Evolutionary conservation across 306 rosid genomes (phyloP), one percentile per base, ranked within the genome.

Genomic region (Dicorynia guianensis): DNA sequence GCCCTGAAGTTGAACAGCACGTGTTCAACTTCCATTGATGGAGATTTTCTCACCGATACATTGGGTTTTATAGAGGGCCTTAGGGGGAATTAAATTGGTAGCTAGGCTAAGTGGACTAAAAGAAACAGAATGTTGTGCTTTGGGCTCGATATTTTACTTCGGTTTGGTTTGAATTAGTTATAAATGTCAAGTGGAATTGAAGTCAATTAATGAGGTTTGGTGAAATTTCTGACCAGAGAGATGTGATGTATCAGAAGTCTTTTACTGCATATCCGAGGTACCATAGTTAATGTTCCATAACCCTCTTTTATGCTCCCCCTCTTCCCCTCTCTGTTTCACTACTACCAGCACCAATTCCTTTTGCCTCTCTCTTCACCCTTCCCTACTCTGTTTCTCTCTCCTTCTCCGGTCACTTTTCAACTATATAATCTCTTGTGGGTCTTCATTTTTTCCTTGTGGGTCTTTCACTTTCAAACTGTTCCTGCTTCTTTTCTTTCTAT

Each of bases 161-260:
- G 70, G 43, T 74, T 80, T 71, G 71, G 70, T 79, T 66, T 75
- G 70, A 78, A 54, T 69, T 60, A 58, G 47, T 47, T 20, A 60
- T 76, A 69, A 56, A 58, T 65, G 84, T 76, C 82, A 66, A 69
- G 80, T 49, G 34, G 85, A 79, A 80, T 81, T 76, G 19, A 82
- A 62, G 79, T 62, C 69, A 82, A 84, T 92, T 86, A 92, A 85
- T 88, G 86, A 76, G 81, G 96, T 87, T 91, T 79, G 97, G 95
- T 92, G 93, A 77, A 80, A 55, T 63, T 69, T 84, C 84, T 83
- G 85, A 79, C 63, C 70, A 62, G 63, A 67, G 72, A 74, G 93
- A 86, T 87, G 87, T 87, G 91, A 89, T 83, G 88, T 83, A 67
- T 86, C 90, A 50, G 1, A 77, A 79, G 83, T 86, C 81, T 79